Percentiles rank a stretch among this genome's conserved stretches.
phyloP scores from a whole-genome alignment of 2,329 filamentous ascomycete species.

The Curvularia spicifera region DNA sequence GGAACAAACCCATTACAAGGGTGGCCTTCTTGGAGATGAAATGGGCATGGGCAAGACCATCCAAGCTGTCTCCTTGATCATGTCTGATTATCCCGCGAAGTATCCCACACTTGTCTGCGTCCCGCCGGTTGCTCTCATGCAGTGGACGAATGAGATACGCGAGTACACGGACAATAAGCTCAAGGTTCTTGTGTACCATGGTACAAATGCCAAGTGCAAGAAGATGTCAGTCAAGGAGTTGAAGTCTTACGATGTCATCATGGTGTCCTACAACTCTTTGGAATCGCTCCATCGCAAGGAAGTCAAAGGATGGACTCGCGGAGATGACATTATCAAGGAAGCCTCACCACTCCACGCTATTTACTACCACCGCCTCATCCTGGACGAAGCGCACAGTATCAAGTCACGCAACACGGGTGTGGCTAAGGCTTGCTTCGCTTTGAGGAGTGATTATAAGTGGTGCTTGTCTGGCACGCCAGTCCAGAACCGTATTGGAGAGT shows the following conservation, averaged over 20 bases:
- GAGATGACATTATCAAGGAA: constrained; percentile 81
- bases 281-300: constrained; percentile 94
- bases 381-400: constrained; percentile 96
- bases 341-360: constrained; percentile 78
- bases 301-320: constrained; percentile 84
- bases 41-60: constrained; percentile 99
- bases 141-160: constrained; percentile 72
- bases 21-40: constrained; percentile 91
- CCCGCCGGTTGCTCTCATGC: constrained; percentile 92
- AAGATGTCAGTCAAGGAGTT: constrained; percentile 75
- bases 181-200: constrained; percentile 89
- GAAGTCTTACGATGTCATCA: constrained; percentile 86
- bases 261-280: constrained; percentile 93
- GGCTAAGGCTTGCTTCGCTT: constrained; percentile 91
- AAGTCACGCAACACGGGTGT: constrained; percentile 89
- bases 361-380: constrained; percentile 85
- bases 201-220: constrained; percentile 83
- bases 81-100: constrained; percentile 92
- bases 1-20: constrained; percentile 83
- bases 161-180: constrained; percentile 84
- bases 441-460: constrained; percentile 90
- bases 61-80: constrained; percentile 94
- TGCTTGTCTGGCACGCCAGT: constrained; percentile 94
- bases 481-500: constrained; percentile 96
- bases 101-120: constrained; percentile 86